A percentile compares a stretch with the other conserved stretches of the same genome.
phyloP scores from a whole-genome alignment of 371 early-diverging fungal genomes.

The Rhizopus microsporus region DNA sequence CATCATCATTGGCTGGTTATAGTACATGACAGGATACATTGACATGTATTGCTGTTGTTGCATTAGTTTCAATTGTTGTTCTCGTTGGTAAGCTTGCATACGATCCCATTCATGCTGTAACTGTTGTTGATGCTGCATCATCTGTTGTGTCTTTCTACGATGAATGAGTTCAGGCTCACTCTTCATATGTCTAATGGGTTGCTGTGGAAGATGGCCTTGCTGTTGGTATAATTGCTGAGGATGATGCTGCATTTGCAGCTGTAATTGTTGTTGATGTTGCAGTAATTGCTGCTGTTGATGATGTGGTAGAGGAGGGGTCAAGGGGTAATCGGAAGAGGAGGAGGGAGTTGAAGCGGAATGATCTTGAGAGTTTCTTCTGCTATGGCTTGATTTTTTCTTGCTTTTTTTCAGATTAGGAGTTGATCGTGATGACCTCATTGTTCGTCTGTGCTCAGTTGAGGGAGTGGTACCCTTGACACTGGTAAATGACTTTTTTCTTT shows the following conservation, averaged over 20 bases:
- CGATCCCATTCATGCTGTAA: constrained; percentile 43
- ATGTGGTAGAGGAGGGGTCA: constrained; percentile 12
- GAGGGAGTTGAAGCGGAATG: constrained; percentile 13
- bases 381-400: constrained; percentile 19
- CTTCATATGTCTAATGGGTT: constrained; percentile 32
- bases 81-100: constrained; percentile 43
- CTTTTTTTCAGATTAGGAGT: constrained; percentile 41
- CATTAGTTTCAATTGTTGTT: constrained; percentile 29
- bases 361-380: constrained; percentile 23
- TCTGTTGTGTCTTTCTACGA: constrained; percentile 20
- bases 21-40: constrained; percentile 24
- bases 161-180: constrained; percentile 42
- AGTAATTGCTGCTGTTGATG: constrained; percentile 11
- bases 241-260: neutral
- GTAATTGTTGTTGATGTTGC: neutral
- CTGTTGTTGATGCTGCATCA: constrained; percentile 27
- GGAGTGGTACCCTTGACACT: neutral
- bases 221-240: neutral
- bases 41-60: constrained; percentile 18
- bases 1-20: constrained; percentile 7
- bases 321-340: constrained; percentile 6
- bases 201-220: constrained; percentile 5
- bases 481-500: constrained; percentile 7
- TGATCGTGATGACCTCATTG: constrained; percentile 29
- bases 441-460: constrained; percentile 4